A percentile compares a stretch with the other conserved stretches of the same genome.
These are phyloP conservation scores for Nannochloropsis gaditana DNA, from an alignment of 108 stramenopile genomes.

Conservation along the genomic window DNA sequence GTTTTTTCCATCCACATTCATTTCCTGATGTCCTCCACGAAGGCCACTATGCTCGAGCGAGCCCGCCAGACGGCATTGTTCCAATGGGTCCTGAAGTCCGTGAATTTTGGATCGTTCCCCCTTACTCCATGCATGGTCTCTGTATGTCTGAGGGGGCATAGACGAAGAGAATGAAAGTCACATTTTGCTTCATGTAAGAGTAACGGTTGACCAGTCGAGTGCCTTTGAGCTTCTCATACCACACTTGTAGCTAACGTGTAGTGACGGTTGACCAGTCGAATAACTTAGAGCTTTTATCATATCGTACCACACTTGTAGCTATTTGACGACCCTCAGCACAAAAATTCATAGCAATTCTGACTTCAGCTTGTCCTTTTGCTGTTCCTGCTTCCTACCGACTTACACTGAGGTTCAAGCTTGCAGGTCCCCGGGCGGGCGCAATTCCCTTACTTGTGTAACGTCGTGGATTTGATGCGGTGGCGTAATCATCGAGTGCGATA, in stretches of 20 bases:
- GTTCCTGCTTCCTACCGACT: neutral
- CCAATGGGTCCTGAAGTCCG: neutral
- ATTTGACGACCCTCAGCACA: too few species aligned
- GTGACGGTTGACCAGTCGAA: too few species aligned
- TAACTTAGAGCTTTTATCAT: too few species aligned
- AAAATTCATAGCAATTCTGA: neutral
- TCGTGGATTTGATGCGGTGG: neutral
- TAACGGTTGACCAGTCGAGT: too few species aligned
- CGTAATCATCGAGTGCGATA: neutral
- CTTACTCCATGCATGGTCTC: conserved; percentile 2
- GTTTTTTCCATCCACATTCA: neutral
- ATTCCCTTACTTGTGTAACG: neutral
- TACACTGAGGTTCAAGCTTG: neutral
- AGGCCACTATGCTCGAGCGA: neutral
- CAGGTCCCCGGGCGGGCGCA: neutral
- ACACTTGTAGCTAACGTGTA: too few species aligned
- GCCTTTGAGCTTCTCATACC: too few species aligned
- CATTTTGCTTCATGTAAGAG: too few species aligned
- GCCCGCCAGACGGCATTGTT: neutral
- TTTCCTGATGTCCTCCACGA: neutral
- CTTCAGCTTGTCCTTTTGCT: neutral
- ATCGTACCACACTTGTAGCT: too few species aligned
- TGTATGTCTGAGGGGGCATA: neutral
- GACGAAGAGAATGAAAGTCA: neutral
- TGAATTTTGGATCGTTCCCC: conserved; percentile 13